Base-by-base conservation (phyloP, 2,329 filamentous ascomycete species). In the Aspergillus tubingensis region DNA sequence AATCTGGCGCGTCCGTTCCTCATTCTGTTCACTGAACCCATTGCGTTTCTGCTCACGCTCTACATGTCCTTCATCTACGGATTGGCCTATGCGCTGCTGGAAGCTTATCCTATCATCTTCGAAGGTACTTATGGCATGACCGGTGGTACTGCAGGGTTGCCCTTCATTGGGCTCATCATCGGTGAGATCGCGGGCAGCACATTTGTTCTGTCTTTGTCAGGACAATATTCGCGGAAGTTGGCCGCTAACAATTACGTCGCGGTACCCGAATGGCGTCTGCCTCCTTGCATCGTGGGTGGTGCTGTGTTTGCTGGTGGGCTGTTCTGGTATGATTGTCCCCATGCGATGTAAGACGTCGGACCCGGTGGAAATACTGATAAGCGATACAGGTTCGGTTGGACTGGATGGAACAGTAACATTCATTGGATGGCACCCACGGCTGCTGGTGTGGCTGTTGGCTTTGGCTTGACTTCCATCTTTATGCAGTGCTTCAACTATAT, bases 41-140 rank as follows among this genome's bases (percentile, higher is more conserved):
- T 71, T 48, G 62, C 67, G 5, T 62, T 68, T 27, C 60, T 69
- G 8, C 49, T 72, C 25, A 70, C 67, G 1, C 50, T 70, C n/a
- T 70, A 70, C 51, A 65, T 69, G 60, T 63, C 65, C 3, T 68
- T 68, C 43, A 65, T 69, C 23, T 71, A 67, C 36, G 67, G 62
- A 3, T 53, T 70, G 17, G 51, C 62, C 17, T 70, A 69, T 49
- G 62, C 62, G 11, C 51, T 68, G 36, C 59, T 71, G 3, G 49
- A 62, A 15, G 67, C 68, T 5, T 70, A 65, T 21, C 68, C 69
- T 23, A 54, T 66, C 8, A 57, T 67, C 3, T 70, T 70, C 50
- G 59, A 65, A 19, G 58, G 43, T 6, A 61, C 63, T 3, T 63
- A 67, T 36, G 62, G 61, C 3, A 66, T 67, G 66, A 56, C 44